Percentiles rank a stretch among this genome's conserved stretches.
Conservation (phyloP, 176 grass and related monocot species). For the Zoysia japonica region DNA sequence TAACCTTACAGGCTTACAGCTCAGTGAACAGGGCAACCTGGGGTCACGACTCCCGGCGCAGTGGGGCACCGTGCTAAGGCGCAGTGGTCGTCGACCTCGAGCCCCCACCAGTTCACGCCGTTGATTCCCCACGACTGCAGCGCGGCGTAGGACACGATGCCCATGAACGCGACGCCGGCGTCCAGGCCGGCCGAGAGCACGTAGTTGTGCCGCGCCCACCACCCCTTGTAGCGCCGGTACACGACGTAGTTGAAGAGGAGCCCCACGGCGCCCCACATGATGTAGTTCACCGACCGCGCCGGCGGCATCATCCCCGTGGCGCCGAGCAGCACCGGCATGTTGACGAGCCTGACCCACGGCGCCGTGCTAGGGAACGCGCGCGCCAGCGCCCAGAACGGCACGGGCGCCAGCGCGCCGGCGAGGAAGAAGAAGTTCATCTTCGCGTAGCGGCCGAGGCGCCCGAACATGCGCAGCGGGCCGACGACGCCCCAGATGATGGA, state of each 20-base stretch:
- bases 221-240: slow-evolving; percentile 49
- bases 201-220: slow-evolving; percentile 83
- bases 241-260: slow-evolving; percentile 55
- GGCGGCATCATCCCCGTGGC: slow-evolving; percentile 63
- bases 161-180: slow-evolving; percentile 67
- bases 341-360: slow-evolving; percentile 58
- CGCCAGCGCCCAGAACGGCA: slow-evolving; percentile 56
- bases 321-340: slow-evolving; percentile 72
- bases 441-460: slow-evolving; percentile 47
- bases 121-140: slow-evolving; percentile 55
- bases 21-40: slow-evolving; percentile 36
- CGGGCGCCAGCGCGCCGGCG: slow-evolving; percentile 50
- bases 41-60: slow-evolving; percentile 35
- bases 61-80: slow-evolving; percentile 54
- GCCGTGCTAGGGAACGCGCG: slow-evolving; percentile 48
- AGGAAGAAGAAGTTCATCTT: slow-evolving; percentile 87
- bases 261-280: slow-evolving; percentile 67
- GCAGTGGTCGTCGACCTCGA: slow-evolving; percentile 73
- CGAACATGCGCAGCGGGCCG: slow-evolving; percentile 75
- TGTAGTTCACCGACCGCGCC: slow-evolving; percentile 66
- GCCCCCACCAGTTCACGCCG: slow-evolving; percentile 64
- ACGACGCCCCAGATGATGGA: slow-evolving; percentile 91
- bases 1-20: neutral
- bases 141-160: slow-evolving; percentile 35
- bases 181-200: slow-evolving; percentile 59